These are phyloP conservation scores for Zygnema circumcarinatum DNA, from an alignment of 139 green algal genomes.

Conservation along the genomic window DNA sequence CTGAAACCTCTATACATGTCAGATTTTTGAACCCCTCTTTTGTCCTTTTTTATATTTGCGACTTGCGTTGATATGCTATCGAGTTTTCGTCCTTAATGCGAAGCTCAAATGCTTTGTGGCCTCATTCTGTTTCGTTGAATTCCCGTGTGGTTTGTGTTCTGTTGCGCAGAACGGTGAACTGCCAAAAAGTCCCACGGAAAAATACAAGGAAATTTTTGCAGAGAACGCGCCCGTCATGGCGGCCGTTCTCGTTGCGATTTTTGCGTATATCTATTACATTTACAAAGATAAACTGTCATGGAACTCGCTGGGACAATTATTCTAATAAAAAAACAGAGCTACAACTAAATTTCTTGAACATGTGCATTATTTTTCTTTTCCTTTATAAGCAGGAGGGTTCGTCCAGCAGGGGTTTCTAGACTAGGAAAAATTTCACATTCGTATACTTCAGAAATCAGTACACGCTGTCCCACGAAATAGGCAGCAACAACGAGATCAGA, in stretches of 20 bases:
- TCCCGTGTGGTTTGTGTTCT: not conserved
- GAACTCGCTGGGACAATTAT: slow-evolving; percentile 6
- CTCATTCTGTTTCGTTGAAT: not conserved
- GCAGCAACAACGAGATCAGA: too few relatives aligned
- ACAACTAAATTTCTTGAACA: too few relatives aligned
- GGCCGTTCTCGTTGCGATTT: not conserved
- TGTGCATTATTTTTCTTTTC: too few relatives aligned
- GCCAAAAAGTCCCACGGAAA: not conserved
- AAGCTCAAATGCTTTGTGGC: not conserved
- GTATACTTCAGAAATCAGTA: too few relatives aligned
- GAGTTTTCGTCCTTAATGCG: not conserved
- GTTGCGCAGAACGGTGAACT: not conserved
- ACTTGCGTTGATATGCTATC: not conserved
- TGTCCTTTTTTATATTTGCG: not conserved
- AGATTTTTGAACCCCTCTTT: not conserved
- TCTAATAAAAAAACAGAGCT: too few relatives aligned
- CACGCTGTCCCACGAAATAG: too few relatives aligned
- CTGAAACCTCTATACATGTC: not conserved
- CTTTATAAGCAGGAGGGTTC: too few relatives aligned
- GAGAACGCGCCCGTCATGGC: not conserved
- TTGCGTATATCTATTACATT: not conserved
- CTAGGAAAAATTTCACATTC: too few relatives aligned
- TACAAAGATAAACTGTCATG: not conserved
- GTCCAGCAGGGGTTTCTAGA: too few relatives aligned
- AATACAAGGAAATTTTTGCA: not conserved